Conservation (phyloP, 306 rosid genomes). For the Hylodesmum podocarpum region DNA sequence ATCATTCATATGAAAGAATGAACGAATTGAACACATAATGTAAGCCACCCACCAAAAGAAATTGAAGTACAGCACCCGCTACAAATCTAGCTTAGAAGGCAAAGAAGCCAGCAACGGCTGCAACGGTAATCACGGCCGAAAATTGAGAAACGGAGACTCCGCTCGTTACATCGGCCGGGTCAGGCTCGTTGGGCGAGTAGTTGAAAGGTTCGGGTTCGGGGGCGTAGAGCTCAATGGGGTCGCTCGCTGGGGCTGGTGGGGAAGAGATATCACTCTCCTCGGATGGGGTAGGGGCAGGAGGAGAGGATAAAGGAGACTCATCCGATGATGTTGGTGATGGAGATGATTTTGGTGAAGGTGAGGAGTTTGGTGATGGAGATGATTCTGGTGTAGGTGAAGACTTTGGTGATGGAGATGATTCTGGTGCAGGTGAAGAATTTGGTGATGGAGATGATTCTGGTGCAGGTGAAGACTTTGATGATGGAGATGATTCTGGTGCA, state of each 20-base stretch:
- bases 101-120: background rate
- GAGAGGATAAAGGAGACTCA: background rate
- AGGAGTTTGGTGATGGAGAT: slow-evolving; percentile 22
- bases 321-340: background rate
- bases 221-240: slow-evolving; percentile 21
- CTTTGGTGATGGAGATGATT: slow-evolving; percentile 7
- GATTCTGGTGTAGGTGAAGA: background rate
- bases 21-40: background rate
- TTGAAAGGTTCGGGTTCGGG: slow-evolving; percentile 9
- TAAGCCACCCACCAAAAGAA: background rate
- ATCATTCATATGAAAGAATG: background rate
- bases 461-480: background rate
- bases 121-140: background rate
- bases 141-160: slow-evolving; percentile 10
- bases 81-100: slow-evolving; percentile 33
- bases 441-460: slow-evolving; percentile 2
- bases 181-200: background rate
- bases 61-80: background rate
- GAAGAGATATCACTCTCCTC: slow-evolving; percentile 27
- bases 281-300: slow-evolving; percentile 32
- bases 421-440: background rate
- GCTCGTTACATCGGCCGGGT: background rate
- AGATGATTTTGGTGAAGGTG: background rate
- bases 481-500: background rate
- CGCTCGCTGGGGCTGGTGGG: slow-evolving; percentile 59